These are phyloP conservation scores for Lipomyces orientalis DNA, from an alignment of 805 yeast genomes.

Conservation along the genomic window DNA sequence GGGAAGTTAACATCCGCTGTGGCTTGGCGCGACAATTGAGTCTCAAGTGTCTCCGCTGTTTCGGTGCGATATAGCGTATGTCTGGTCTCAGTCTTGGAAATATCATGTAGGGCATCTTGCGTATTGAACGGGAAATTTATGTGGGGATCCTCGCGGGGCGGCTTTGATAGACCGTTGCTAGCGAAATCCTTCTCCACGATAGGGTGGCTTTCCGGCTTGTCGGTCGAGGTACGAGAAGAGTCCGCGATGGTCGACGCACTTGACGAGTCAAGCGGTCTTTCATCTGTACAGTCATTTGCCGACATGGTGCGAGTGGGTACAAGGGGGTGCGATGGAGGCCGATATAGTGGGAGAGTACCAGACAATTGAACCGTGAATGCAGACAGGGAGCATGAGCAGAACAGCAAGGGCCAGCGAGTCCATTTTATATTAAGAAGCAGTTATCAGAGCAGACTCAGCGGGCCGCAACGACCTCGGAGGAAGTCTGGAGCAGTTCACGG, in stretches of 20 bases:
- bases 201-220: background rate
- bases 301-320: background rate
- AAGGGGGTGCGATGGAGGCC: background rate
- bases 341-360: background rate
- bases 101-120: slow-evolving; percentile 18
- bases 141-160: slow-evolving; percentile 40
- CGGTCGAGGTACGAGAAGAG: background rate
- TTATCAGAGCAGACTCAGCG: background rate
- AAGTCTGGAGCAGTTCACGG: background rate
- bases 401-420: background rate
- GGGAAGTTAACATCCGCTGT: slow-evolving; percentile 58
- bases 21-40: slow-evolving; percentile 63
- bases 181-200: slow-evolving; percentile 10
- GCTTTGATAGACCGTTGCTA: background rate
- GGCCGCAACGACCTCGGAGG: slow-evolving; percentile 2
- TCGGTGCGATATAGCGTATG: slow-evolving; percentile 53
- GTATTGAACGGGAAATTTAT: slow-evolving; percentile 55
- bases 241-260: slow-evolving; percentile 7
- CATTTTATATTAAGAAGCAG: background rate
- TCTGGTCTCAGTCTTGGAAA: slow-evolving; percentile 6
- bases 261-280: background rate
- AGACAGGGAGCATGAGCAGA: background rate
- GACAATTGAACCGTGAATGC: background rate
- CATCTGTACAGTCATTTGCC: background rate
- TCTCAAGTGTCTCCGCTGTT: slow-evolving; percentile 72